Evolutionary conservation across 164 flowering plant species (phyloP).

Genomic region (Macadamia tetraphylla): DNA sequence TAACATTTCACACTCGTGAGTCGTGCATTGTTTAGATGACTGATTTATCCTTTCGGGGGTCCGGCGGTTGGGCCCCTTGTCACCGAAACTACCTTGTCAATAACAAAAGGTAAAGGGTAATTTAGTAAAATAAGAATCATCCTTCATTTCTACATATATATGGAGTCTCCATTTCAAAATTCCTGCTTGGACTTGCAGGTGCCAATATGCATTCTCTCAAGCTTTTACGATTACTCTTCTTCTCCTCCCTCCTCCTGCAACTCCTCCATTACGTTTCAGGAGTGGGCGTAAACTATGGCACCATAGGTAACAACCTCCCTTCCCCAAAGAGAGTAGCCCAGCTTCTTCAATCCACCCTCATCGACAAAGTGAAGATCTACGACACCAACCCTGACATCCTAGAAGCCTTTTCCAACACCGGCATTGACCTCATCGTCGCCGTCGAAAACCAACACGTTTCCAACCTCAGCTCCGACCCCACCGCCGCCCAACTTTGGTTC

Average conservation of each 20-base stretch:
- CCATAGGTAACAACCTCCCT: slow-evolving; percentile 65
- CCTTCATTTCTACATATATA: not conserved
- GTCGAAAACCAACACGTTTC: slow-evolving; percentile 44
- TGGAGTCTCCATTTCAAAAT: too few species aligned
- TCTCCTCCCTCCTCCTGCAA: not conserved
- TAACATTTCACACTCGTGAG: too few species aligned
- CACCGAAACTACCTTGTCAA: too few species aligned
- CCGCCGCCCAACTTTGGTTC: slow-evolving; percentile 54
- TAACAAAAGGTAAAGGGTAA: too few species aligned
- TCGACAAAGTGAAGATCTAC: slow-evolving; percentile 64
- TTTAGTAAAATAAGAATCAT: too few species aligned
- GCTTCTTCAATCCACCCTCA: slow-evolving; percentile 51
- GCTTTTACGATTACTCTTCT: not conserved
- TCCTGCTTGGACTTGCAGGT: too few species aligned
- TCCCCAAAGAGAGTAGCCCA: slow-evolving; percentile 54
- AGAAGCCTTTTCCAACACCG: slow-evolving; percentile 63
- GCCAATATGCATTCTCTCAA: not conserved
- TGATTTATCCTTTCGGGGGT: too few species aligned
- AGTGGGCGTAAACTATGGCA: slow-evolving; percentile 75
- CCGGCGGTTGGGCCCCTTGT: too few species aligned
- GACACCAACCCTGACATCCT: slow-evolving; percentile 68
- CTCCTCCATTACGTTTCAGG: slow-evolving; percentile 12
- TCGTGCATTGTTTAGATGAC: too few species aligned
- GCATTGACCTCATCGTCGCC: slow-evolving; percentile 54
- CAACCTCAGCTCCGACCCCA: slow-evolving; percentile 26